Base-by-base conservation (phyloP, 441 rosid genomes). In the Aquilaria agallochum region DNA sequence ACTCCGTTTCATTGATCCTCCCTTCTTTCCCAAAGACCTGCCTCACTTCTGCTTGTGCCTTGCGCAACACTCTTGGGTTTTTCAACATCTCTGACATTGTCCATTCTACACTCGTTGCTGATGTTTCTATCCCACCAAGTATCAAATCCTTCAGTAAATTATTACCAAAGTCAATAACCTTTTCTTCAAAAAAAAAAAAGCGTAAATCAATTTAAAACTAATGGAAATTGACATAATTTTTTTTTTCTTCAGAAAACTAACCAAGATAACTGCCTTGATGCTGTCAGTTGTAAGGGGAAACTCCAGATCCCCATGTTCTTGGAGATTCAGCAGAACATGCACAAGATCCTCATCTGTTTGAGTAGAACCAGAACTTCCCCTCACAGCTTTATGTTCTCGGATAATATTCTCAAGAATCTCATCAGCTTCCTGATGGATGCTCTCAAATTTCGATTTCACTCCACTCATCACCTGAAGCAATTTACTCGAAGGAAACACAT, bases 401-500 rank as follows among this genome's bases (percentile, higher is more conserved):
- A 78, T 67, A 34, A 78, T 69, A 30, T 46, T 56, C 9, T 70
- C 74, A 2, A 70, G 56, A 11, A 75, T 48, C 59, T 44, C 44
- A 13, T 78, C 79, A 2, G 51, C 31, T 14, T 57, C 59, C 5
- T 48, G 14, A 11, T 47, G 68, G 2, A 74, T 14, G 33, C 47
- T 66, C 42, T 57, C 34, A 0, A 72, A 15, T 57, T 20, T 48
- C 3, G 40, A 7, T 58, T 54, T 64, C 40, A 34, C 6, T 49
- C 79, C 77, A 55, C 50, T 71, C 2, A 67, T 27, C 31, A 40
- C 7, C n/a, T 63, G 69, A 20, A 78, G 70, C 20, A 63, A 8
- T 51, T 55, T 70, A 32, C 56, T 11, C 10, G 77, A 78, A 15
- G 79, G 79, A 45, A 45, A 77, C 45, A 71, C 8, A 66, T 77